Base-by-base conservation (phyloP, 1,284 basidiomycete species). In the Phaffia rhodozyma region DNA sequence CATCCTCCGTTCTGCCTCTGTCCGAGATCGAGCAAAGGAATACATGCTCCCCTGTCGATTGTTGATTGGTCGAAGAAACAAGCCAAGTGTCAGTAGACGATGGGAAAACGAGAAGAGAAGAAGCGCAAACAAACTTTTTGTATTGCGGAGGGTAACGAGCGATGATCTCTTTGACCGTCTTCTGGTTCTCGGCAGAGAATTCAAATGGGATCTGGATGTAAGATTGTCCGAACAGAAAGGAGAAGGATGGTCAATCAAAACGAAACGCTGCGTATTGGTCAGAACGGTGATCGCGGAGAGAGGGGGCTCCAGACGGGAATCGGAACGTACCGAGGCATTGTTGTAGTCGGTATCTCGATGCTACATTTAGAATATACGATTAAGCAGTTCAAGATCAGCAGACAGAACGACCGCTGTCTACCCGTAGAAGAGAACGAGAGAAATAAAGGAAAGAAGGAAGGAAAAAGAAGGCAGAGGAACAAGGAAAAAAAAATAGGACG, bases 1-100 rank as follows among this genome's bases (percentile, higher is more conserved):
- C 91, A 99, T 71, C 91, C 92, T 71, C 91, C 89, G 79, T 98
- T 97, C 78, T 98, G 96, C 70, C 91, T 83, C 78, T 99, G 96
- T 1, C 86, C 94, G 53, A 99, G 82, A 78, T 98, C 92, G 66
- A 99, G 85, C 48, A 99, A 82, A 52, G 96, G 94, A 73, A 99
- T 97, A 71, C 93, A 87, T 43, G 96, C 96, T n/a, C 54, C 54
- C 38, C 29, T 29, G 32, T 23, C 38, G 54, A 55, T 5, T 1
- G 34, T 23, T 25, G 34, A 9, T 29, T n/a, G 57, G n/a, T 29
- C 27, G 21, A 38, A 34, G 3, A 21, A 29, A 47, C 16, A 34
- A 49, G 20, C n/a, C 23, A 21, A 23, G n/a, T 21, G 21, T 7
- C 11, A 9, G 6, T 34, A 11, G 38, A 47, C 27, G 32, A 13